Evolutionary conservation across 352 stramenopile species (phyloP).

Genomic region (Globisporangium cylindrosporum): DNA sequence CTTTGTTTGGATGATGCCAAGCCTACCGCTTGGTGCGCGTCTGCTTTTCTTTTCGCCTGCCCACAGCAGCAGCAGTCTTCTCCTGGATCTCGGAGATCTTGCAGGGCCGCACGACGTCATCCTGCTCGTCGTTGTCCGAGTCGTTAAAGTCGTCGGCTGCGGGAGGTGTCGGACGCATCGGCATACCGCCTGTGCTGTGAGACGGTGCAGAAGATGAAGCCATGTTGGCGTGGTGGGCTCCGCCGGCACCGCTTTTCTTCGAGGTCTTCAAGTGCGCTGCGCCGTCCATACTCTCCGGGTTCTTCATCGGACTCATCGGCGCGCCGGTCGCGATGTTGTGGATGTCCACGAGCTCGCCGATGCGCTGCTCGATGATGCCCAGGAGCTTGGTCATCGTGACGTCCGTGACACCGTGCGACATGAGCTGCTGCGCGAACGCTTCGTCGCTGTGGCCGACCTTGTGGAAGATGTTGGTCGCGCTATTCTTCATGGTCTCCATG

Average conservation of each 20-base stretch:
- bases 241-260: slow-evolving; percentile 25
- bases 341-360: slow-evolving; percentile 83
- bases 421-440: slow-evolving; percentile 64
- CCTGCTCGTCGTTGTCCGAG: slow-evolving; percentile 70
- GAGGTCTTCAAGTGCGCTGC: slow-evolving; percentile 7
- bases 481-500: slow-evolving; percentile 71
- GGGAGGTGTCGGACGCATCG: slow-evolving; percentile 49
- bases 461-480: slow-evolving; percentile 76
- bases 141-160: slow-evolving; percentile 71
- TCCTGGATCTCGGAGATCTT: slow-evolving; percentile 83
- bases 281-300: slow-evolving; percentile 13
- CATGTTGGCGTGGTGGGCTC: slow-evolving; percentile 29
- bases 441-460: slow-evolving; percentile 78
- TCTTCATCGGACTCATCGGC: slow-evolving; percentile 27
- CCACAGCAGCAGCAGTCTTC: slow-evolving; percentile 63
- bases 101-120: slow-evolving; percentile 61
- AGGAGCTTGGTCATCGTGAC: slow-evolving; percentile 80
- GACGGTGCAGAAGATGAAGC: neutral
- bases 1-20: neutral
- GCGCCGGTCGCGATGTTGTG: slow-evolving; percentile 79
- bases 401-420: slow-evolving; percentile 72
- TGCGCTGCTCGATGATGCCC: slow-evolving; percentile 81
- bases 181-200: slow-evolving; percentile 13
- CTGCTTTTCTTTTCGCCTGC: slow-evolving; percentile 69
- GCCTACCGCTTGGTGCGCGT: slow-evolving; percentile 38